Evolutionary conservation across 805 yeast genomes (phyloP).

Genomic region (Saccharomycopsis selenospora): DNA sequence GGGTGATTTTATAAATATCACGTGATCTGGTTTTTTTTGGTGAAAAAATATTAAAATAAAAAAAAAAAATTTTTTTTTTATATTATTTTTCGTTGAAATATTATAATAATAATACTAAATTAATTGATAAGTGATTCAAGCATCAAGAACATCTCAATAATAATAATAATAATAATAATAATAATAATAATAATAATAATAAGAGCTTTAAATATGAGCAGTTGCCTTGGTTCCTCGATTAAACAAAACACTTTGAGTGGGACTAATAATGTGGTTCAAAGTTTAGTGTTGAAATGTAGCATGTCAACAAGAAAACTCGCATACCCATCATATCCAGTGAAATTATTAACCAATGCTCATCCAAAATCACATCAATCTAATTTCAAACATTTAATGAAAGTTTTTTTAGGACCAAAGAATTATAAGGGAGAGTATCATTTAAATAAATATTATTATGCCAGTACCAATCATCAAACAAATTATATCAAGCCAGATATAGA

Average conservation of each 20-base stretch:
- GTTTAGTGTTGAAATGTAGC: not conserved
- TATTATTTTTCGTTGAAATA: too few relatives aligned
- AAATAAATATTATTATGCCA: conserved; percentile 68
- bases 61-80: too few relatives aligned
- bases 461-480: conserved; percentile 62
- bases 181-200: too few relatives aligned
- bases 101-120: too few relatives aligned
- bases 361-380: conserved; percentile 42
- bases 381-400: conserved; percentile 56
- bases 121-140: too few relatives aligned
- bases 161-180: too few relatives aligned
- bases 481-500: conserved; percentile 56
- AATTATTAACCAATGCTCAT: conserved; percentile 34
- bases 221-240: conserved; percentile 46
- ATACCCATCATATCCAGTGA: conserved; percentile 45
- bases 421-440: conserved; percentile 72
- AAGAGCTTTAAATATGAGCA: conserved; percentile 58
- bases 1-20: too few relatives aligned
- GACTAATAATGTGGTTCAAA: not conserved
- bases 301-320: conserved; percentile 37
- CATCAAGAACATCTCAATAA: too few relatives aligned
- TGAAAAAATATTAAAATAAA: too few relatives aligned
- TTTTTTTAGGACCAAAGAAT: conserved; percentile 77
- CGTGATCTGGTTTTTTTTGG: too few relatives aligned
- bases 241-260: not conserved